These are phyloP conservation scores for Leccinum imitatum DNA, from an alignment of 768 basidiomycete species.

Conservation along the genomic window DNA sequence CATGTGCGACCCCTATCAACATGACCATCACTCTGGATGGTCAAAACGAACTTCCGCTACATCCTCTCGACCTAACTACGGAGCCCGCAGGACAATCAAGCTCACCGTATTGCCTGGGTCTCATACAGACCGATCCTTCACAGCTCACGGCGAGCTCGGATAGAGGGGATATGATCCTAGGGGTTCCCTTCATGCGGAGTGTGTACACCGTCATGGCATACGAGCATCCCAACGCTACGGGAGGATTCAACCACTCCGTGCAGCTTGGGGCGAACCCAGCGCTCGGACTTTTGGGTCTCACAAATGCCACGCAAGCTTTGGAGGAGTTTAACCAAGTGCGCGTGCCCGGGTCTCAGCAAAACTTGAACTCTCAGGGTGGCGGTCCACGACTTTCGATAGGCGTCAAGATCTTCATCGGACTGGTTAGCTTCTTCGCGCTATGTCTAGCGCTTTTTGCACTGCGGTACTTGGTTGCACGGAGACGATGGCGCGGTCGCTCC, in stretches of 20 bases:
- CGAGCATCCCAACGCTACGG: conserved; percentile 43
- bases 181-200: conserved; percentile 75
- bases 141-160: conserved; percentile 37
- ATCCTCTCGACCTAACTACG: conserved; percentile 72
- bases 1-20: conserved; percentile 70
- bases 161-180: conserved; percentile 72
- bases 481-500: conserved; percentile 30
- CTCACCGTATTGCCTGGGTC: conserved; percentile 54
- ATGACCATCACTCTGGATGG: conserved; percentile 65
- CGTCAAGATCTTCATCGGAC: conserved; percentile 58
- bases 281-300: conserved; percentile 64
- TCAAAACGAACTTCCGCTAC: conserved; percentile 56
- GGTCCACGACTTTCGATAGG: conserved; percentile 54
- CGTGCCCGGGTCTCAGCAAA: conserved; percentile 38
- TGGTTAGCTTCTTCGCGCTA: conserved; percentile 57
- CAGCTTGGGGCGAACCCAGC: conserved; percentile 34
- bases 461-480: conserved; percentile 50
- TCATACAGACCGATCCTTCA: conserved; percentile 59
- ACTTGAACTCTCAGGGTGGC: conserved; percentile 7
- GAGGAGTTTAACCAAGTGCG: conserved; percentile 70
- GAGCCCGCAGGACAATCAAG: conserved; percentile 43
- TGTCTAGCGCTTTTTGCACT: conserved; percentile 53
- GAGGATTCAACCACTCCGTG: conserved; percentile 40
- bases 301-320: conserved; percentile 59
- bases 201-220: conserved; percentile 78